Percentiles rank a stretch among this genome's conserved stretches.
These are phyloP conservation scores for Emmonsiellopsis sp. DNA, from an alignment of 2,329 filamentous ascomycete genomes.

Conservation along the genomic window DNA sequence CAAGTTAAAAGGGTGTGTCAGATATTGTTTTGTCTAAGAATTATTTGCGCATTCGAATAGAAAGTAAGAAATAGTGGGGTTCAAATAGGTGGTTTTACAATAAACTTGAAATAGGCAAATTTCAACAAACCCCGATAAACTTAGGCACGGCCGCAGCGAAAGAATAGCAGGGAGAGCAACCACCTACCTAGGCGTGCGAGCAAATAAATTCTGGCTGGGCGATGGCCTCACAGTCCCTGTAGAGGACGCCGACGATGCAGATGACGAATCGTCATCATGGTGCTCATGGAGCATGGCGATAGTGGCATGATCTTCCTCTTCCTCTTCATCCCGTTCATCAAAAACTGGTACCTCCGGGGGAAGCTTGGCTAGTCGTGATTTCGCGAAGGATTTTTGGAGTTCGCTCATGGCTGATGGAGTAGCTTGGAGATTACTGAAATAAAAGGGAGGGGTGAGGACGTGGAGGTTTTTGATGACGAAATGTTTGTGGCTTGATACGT, in stretches of 20 bases:
- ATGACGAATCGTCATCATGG: slow-evolving; percentile 57
- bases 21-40: background rate
- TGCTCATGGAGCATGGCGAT: slow-evolving; percentile 14
- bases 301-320: slow-evolving; percentile 20
- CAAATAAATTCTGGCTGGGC: slow-evolving; percentile 62
- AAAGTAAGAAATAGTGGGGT: background rate
- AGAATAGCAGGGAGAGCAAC: slow-evolving; percentile 6
- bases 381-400: slow-evolving; percentile 68
- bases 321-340: slow-evolving; percentile 30
- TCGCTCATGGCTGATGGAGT: slow-evolving; percentile 57
- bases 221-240: slow-evolving; percentile 85
- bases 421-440: background rate
- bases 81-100: background rate
- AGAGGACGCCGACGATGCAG: slow-evolving; percentile 77
- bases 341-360: slow-evolving; percentile 46
- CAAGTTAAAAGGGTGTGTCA: background rate
- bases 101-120: background rate
- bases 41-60: no score
- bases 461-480: no score
- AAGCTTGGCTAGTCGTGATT: slow-evolving; percentile 57
- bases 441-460: background rate
- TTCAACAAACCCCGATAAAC: background rate
- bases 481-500: no score
- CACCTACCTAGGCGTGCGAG: slow-evolving; percentile 56
- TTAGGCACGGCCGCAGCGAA: background rate